A percentile compares a stretch with the other conserved stretches of the same genome.
Conservation (phyloP, 345 rosid genomes). For the Euphorbia lathyris region DNA sequence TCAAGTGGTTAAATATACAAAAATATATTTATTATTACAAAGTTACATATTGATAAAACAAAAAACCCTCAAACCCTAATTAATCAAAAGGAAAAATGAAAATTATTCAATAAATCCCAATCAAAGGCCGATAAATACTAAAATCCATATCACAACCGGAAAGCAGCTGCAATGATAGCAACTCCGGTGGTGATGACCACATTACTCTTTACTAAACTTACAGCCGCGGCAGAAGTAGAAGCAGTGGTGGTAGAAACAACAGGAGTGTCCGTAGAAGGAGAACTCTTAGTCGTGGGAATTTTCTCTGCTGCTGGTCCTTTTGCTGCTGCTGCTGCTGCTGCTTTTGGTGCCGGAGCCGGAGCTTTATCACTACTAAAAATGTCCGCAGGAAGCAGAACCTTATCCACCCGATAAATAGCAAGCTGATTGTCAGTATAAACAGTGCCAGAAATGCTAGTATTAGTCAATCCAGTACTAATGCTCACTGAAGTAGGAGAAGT, state of each 20-base stretch:
- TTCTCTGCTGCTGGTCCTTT: not conserved
- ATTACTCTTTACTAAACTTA: not conserved
- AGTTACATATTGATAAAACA: not conserved
- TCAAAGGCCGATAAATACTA: not conserved
- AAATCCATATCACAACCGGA: slow-evolving; percentile 2
- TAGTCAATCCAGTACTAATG: slow-evolving; percentile 38
- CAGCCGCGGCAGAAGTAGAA: slow-evolving; percentile 2
- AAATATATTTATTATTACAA: not conserved
- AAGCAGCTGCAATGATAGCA: slow-evolving; percentile 3
- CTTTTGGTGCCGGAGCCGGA: slow-evolving; percentile 40
- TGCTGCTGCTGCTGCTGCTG: not conserved
- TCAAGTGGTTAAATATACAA: not conserved
- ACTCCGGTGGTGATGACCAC: not conserved
- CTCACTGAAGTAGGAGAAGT: slow-evolving; percentile 32
- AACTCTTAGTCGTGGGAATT: slow-evolving; percentile 28
- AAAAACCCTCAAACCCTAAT: not conserved
- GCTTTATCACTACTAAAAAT: slow-evolving; percentile 35
- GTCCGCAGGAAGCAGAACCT: slow-evolving; percentile 49
- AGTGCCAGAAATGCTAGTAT: slow-evolving; percentile 38
- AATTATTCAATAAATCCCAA: slow-evolving; percentile 9
- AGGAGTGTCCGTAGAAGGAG: slow-evolving; percentile 17
- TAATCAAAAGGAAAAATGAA: not conserved
- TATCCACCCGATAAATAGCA: slow-evolving; percentile 42
- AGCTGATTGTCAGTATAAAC: slow-evolving; percentile 37
- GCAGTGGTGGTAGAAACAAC: slow-evolving; percentile 18